phyloP scores from a whole-genome alignment of 2,329 filamentous ascomycete genomes.

The Nannizzia gypsea region DNA sequence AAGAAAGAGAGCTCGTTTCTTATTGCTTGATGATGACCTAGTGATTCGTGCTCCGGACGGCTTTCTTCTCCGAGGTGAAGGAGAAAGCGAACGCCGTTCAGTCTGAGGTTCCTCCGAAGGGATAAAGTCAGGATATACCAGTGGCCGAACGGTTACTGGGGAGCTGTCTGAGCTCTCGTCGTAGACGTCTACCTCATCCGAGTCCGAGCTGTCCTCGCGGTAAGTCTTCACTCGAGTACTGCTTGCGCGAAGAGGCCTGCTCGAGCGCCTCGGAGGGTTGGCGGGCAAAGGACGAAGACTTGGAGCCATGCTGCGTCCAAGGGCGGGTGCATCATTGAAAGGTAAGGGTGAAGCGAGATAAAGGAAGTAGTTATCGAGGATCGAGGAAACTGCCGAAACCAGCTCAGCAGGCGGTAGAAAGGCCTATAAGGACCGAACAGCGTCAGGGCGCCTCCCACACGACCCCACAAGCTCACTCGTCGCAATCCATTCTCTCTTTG shows the following conservation, averaged over 20 bases:
- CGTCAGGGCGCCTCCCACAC: too few relatives aligned
- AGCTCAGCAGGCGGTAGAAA: too few relatives aligned
- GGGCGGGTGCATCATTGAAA: background rate
- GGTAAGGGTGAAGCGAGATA: conserved; percentile 32
- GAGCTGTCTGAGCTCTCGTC: conserved; percentile 1
- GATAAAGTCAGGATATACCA: background rate
- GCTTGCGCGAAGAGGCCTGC: conserved; percentile 27
- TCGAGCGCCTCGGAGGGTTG: conserved; percentile 11
- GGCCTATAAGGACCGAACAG: too few relatives aligned
- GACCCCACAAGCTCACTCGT: too few relatives aligned
- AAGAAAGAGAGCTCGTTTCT: conserved; percentile 10
- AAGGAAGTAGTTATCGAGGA: too few relatives aligned
- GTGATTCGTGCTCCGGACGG: conserved; percentile 1
- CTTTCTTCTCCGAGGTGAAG: background rate
- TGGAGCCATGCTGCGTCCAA: conserved; percentile 21
- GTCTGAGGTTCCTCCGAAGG: background rate
- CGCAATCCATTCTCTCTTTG: too few relatives aligned
- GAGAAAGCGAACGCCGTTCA: background rate
- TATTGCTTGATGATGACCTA: conserved; percentile 7
- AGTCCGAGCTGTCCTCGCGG: conserved; percentile 27
- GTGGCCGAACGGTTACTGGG: background rate
- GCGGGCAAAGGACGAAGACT: conserved; percentile 16
- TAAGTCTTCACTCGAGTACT: conserved; percentile 28
- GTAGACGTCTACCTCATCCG: conserved; percentile 14
- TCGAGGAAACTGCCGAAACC: too few relatives aligned